Base-by-base conservation (phyloP, 2,329 filamentous ascomycete genomes). In the Cucurbitaria berberidis region DNA sequence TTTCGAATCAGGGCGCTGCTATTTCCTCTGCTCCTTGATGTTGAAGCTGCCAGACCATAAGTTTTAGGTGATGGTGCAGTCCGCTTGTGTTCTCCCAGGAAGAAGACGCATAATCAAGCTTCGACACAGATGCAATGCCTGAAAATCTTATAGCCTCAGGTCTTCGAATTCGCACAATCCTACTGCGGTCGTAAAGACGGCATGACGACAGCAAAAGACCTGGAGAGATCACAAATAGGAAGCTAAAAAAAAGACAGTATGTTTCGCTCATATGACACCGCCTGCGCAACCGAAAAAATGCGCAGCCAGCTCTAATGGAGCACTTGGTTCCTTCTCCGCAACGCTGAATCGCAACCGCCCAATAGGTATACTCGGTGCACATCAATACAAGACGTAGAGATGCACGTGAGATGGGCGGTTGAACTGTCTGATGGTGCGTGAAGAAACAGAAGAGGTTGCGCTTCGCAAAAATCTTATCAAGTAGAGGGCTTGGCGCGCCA, bases 241-340 rank as follows among this genome's bases (percentile, higher is more conserved):
- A 15, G 3, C 6, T 34, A 5, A 5, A 2, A n/a, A 13, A 9
- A 15, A n/a, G 13, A n/a, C 15, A 39, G 18, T 57, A 86, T 92
- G 89, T 92, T 68, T 80, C 86, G 83, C 84, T 79, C 88, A 86
- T 92, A 89, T 92, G 89, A 93, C 89, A 86, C 89, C 85, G 88
- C 86, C 88, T 84, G 83, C 84, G 85, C 85, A 89, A 90, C 80
- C 73, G 75, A 71, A 80, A 65, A 78, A 82, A 82, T 85, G 80
- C 85, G 78, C 82, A 83, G 86, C 84, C 86, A 88, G 86, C 81
- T 89, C 86, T 89, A 88, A 88, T 87, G 83, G 84, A 79, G 84
- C 82, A 83, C 79, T 67, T 64, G 61, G 63, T 72, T 82, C 74
- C 72, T 74, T 86, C 82, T 86, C 68, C 81, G 83, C 83, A 79